Percentiles rank a stretch among this genome's conserved stretches.
Evolutionary conservation across 257 asterid species (phyloP).

Genomic region (Scutellaria minor): DNA sequence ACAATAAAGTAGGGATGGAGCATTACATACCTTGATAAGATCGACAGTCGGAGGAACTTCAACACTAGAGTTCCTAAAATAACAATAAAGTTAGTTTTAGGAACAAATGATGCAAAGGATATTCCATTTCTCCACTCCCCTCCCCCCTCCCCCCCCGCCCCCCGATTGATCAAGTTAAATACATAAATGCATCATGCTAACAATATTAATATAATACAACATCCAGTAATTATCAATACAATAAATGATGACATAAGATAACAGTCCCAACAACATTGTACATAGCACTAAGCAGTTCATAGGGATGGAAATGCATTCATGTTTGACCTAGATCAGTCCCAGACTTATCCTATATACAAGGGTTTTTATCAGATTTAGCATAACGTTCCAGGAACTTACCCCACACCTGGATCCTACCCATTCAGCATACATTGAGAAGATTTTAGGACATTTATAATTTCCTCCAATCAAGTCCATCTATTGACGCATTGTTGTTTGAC

Average conservation of each 20-base stretch:
- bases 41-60: constrained; percentile 57
- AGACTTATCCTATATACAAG: background rate
- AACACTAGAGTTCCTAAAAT: constrained; percentile 67
- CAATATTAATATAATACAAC: constrained; percentile 10
- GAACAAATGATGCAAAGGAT: constrained; percentile 5
- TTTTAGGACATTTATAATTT: too few species aligned
- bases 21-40: constrained; percentile 63
- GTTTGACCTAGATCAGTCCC: background rate
- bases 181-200: background rate
- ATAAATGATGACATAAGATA: background rate
- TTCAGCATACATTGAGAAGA: too few species aligned
- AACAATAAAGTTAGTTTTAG: constrained; percentile 27
- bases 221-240: background rate
- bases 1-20: constrained; percentile 4
- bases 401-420: too few species aligned
- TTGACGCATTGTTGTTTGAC: too few species aligned
- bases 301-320: background rate
- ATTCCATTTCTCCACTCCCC: background rate
- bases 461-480: too few species aligned
- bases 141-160: background rate
- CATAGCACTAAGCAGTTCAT: background rate
- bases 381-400: too few species aligned
- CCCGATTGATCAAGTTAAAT: background rate
- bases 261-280: background rate
- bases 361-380: background rate